phyloP scores from a whole-genome alignment of 768 basidiomycete genomes.

The Termitomyces sp. region DNA sequence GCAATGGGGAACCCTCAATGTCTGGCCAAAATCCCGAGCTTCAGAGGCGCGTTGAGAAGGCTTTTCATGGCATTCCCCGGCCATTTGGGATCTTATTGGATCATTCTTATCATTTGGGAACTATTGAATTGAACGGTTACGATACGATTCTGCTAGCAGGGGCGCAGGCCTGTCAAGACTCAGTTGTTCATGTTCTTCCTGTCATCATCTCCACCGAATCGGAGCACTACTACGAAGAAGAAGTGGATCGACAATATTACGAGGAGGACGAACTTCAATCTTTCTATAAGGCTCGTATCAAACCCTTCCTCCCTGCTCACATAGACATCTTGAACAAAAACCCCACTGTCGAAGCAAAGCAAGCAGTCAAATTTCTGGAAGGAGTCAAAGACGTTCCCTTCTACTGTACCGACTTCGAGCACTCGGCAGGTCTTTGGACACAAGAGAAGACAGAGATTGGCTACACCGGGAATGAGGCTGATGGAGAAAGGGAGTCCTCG shows the following conservation, averaged over 20 bases:
- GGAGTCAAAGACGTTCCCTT: not conserved
- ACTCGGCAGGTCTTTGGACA: not conserved
- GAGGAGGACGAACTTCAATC: not conserved
- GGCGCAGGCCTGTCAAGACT: conserved; percentile 11
- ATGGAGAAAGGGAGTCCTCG: not conserved
- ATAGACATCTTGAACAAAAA: not conserved
- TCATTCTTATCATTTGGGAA: conserved; percentile 26
- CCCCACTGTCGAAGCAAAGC: not conserved
- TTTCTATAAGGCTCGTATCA: not conserved
- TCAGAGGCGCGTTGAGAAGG: no score
- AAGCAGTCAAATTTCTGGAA: not conserved
- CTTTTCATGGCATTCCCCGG: not conserved
- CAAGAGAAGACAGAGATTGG: not conserved
- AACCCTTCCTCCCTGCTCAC: not conserved
- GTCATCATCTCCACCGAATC: not conserved
- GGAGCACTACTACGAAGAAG: not conserved
- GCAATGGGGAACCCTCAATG: no score
- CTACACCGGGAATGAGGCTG: not conserved
- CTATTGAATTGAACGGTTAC: conserved; percentile 22
- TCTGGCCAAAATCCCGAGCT: no score
- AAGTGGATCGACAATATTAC: not conserved
- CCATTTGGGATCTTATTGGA: conserved; percentile 27
- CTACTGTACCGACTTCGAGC: not conserved
- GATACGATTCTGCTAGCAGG: conserved; percentile 21
- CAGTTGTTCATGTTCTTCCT: conserved; percentile 16